Evolutionary conservation across 1,139 yeast genomes (phyloP).

Genomic region (Suhomyces ambrosiae): DNA sequence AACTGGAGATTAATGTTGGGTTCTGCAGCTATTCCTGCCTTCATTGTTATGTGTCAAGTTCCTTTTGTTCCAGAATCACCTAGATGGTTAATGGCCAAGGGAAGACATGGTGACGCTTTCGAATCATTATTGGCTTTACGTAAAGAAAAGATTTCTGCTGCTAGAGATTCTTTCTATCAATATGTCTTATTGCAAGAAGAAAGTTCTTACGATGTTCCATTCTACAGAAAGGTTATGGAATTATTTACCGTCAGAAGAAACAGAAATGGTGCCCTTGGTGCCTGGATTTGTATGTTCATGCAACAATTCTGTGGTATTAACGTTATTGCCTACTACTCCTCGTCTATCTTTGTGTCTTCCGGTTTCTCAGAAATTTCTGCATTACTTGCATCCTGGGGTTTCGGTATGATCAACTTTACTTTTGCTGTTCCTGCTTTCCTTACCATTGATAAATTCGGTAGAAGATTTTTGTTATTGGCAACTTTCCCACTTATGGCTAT

Average conservation of each 20-base stretch:
- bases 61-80: slow-evolving; percentile 47
- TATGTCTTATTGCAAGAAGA: slow-evolving; percentile 56
- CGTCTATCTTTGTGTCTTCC: slow-evolving; percentile 70
- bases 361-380: slow-evolving; percentile 65
- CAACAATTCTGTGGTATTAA: slow-evolving; percentile 93
- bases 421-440: slow-evolving; percentile 85
- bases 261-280: slow-evolving; percentile 78
- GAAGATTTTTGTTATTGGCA: slow-evolving; percentile 66
- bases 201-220: slow-evolving; percentile 57
- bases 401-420: slow-evolving; percentile 76
- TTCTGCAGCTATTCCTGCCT: slow-evolving; percentile 73
- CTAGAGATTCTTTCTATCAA: slow-evolving; percentile 32
- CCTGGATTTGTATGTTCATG: slow-evolving; percentile 85
- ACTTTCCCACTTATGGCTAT: slow-evolving; percentile 78
- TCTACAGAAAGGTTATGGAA: slow-evolving; percentile 53
- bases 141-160: slow-evolving; percentile 25
- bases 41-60: slow-evolving; percentile 65
- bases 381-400: slow-evolving; percentile 81
- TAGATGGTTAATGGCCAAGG: slow-evolving; percentile 35
- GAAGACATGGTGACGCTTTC: slow-evolving; percentile 27
- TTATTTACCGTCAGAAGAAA: slow-evolving; percentile 73
- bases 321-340: slow-evolving; percentile 81
- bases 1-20: slow-evolving; percentile 86
- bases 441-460: slow-evolving; percentile 79
- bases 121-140: slow-evolving; percentile 23